Conservation (phyloP, 345 rosid species). For the Hibiscus trionum region DNA sequence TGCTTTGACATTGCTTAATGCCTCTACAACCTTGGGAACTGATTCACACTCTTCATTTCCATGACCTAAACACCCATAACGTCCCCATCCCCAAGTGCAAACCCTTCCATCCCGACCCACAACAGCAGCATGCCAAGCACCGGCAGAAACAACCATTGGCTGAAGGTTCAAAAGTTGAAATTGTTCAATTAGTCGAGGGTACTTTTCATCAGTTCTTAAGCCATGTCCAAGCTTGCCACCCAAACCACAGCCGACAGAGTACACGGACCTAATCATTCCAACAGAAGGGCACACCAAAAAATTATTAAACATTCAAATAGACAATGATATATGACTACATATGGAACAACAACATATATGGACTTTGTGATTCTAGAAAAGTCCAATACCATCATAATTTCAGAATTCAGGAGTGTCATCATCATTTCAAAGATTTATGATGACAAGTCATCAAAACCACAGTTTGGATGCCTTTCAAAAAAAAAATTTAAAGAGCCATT, state of each 20-base stretch:
- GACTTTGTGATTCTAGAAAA: neutral
- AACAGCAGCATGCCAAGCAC: slow-evolving; percentile 98
- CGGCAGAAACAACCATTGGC: slow-evolving; percentile 85
- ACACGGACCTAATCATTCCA: slow-evolving; percentile 59
- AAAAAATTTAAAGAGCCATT: neutral
- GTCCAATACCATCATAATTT: neutral
- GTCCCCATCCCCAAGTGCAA: slow-evolving; percentile 99
- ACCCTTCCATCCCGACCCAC: slow-evolving; percentile 86
- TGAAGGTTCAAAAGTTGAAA: slow-evolving; percentile 64
- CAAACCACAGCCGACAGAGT: slow-evolving; percentile 96
- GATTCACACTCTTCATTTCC: slow-evolving; percentile 79
- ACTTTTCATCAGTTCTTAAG: slow-evolving; percentile 57
- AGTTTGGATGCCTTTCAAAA: neutral
- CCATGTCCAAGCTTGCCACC: slow-evolving; percentile 99
- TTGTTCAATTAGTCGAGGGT: slow-evolving; percentile 86
- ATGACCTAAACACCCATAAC: slow-evolving; percentile 88
- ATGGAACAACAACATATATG: neutral
- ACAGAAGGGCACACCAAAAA: slow-evolving; percentile 8
- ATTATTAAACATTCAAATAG: neutral
- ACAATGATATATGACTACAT: neutral
- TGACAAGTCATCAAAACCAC: neutral
- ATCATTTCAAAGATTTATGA: neutral
- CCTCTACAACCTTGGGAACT: slow-evolving; percentile 74
- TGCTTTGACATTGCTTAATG: slow-evolving; percentile 63
- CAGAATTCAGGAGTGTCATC: neutral